Base-by-base conservation (phyloP, 768 basidiomycete species). In the Leccinum longicurvipes region DNA sequence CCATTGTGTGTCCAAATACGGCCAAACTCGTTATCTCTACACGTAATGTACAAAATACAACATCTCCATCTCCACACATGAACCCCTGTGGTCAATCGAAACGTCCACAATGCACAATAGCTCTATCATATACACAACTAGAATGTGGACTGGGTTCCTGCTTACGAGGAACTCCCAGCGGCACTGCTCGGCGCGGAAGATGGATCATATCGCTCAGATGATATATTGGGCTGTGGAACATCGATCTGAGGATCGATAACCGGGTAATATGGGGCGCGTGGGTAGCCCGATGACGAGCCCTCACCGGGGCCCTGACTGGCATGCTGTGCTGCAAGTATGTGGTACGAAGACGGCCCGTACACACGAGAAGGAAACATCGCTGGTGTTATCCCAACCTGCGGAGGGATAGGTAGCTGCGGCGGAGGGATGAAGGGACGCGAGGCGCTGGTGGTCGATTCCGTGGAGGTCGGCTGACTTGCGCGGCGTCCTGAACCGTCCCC, bases 241-340 rank as follows among this genome's bases (percentile, higher is more conserved):
- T 68, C 67, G 28, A 73, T 70, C 55, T 67, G 70, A 17, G 76
- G 74, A 59, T 77, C 76, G 47, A 77, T 75, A 14, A 71, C 69
- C 1, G 76, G 73, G 57, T 74, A 77, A 54, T 77, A 77, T 55
- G 63, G 39, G 3, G 59, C 47, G 28, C 68, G 68, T 1, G 68
- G 52, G 45, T 68, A 60, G 53, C 66, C 55, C 54, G 63, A 24
- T 59, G 68, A 63, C 6, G 57, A 65, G 34, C 61, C 73, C 66
- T 60, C 64, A 7, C 60, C 53, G 3, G 59, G 50, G 27, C 50
- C 52, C 25, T 66, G 65, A 24, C 63, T 46, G 31, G 58, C 11
- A 41, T 59, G 67, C 49, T 64, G 69, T 23, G 63, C 29, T 15
- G 57, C 59, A 24, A 70, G 58, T 3, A 72, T 47, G 46, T 72